These are phyloP conservation scores for Aspergillus heteromorphus DNA, from an alignment of 495 filamentous ascomycete genomes.

Conservation along the genomic window DNA sequence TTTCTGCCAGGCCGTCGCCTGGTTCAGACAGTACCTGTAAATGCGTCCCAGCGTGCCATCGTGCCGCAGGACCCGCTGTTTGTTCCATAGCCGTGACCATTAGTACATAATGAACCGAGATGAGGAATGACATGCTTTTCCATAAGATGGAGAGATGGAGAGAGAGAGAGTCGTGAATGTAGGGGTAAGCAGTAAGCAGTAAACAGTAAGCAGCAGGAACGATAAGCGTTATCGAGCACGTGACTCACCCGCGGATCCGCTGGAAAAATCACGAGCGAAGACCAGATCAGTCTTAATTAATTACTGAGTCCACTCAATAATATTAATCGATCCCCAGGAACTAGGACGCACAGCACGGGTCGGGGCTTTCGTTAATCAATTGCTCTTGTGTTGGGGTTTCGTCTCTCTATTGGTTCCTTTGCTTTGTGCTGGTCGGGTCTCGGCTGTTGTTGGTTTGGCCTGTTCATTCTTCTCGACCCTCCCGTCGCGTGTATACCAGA, in stretches of 20 bases:
- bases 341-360: too few species aligned
- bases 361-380: background rate
- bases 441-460: background rate
- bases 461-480: background rate
- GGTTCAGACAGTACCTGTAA: constrained; percentile 65
- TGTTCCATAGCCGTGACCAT: background rate
- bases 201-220: background rate
- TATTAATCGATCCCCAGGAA: background rate
- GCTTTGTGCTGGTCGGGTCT: background rate
- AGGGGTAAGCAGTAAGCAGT: background rate
- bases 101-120: constrained; percentile 5
- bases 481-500: background rate
- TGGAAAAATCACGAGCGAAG: background rate
- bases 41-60: constrained; percentile 3
- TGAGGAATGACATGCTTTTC: constrained; percentile 1
- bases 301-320: too few species aligned
- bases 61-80: background rate
- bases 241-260: constrained; percentile 1
- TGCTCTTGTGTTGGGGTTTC: background rate
- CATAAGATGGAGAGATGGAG: too few species aligned
- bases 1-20: constrained; percentile 71
- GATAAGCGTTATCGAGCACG: background rate
- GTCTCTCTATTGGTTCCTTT: background rate
- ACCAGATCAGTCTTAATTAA: constrained; percentile 1
- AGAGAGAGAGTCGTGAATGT: too few species aligned